Conservation (phyloP, 345 rosid genomes). For the Linum trigynum region DNA sequence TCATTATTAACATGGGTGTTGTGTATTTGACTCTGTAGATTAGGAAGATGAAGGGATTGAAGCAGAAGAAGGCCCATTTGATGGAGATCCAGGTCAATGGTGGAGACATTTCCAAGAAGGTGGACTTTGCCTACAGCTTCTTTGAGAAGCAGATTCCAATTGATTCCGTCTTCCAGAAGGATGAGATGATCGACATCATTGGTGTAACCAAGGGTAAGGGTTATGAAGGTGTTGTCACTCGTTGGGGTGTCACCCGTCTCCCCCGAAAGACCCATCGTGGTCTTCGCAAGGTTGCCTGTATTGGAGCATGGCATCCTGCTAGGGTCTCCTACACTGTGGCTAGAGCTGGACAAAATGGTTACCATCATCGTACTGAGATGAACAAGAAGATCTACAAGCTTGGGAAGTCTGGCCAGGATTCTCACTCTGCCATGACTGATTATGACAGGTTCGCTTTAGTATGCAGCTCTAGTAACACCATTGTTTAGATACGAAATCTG, state of each 20-base stretch:
- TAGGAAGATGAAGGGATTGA: conserved; percentile 82
- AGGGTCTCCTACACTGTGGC: conserved; percentile 91
- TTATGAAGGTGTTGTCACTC: conserved; percentile 83
- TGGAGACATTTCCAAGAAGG: conserved; percentile 63
- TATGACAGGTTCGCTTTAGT: conserved; percentile 48
- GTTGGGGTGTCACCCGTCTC: conserved; percentile 89
- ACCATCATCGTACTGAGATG: conserved; percentile 86
- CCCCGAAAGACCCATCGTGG: conserved; percentile 91
- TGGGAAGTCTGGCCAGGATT: conserved; percentile 58
- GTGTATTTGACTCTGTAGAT: conserved; percentile 28
- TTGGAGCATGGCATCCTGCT: conserved; percentile 95
- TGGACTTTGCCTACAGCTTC: conserved; percentile 66
- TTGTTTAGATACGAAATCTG: no score
- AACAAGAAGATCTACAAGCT: conserved; percentile 79
- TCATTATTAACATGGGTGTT: not conserved
- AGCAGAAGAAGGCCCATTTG: conserved; percentile 84
- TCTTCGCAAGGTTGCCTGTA: conserved; percentile 90
- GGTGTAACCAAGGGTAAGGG: conserved; percentile 90
- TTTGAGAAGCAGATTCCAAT: conserved; percentile 80
- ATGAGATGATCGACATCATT: conserved; percentile 76
- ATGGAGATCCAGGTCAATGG: conserved; percentile 91
- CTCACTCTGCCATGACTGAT: conserved; percentile 61
- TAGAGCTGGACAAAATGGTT: conserved; percentile 95
- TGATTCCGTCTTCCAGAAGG: conserved; percentile 75
- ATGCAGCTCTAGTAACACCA: no score